These are phyloP conservation scores for Fusarium udum DNA, from an alignment of 2,329 filamentous ascomycete species.

Conservation along the genomic window DNA sequence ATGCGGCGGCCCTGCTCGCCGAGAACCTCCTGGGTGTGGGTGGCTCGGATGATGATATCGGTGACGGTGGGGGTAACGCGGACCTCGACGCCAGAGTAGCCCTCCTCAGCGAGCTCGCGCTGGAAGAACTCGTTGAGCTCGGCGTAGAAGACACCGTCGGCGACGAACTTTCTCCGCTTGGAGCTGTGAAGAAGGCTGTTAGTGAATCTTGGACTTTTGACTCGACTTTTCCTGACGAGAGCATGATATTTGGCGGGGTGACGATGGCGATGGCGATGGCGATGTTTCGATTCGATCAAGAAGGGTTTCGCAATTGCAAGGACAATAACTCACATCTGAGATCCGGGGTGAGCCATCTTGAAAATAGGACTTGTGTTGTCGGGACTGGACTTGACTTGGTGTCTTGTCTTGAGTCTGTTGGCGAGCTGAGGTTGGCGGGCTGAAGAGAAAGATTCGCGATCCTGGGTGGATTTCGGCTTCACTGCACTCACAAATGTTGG, in stretches of 20 bases:
- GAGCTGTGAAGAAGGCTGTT: constrained; percentile 64
- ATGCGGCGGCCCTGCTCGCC: constrained; percentile 99
- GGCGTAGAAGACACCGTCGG: constrained; percentile 99
- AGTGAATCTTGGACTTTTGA: constrained; percentile 27
- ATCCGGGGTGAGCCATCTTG: constrained; percentile 69
- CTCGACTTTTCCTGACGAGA: background rate
- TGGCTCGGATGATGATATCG: constrained; percentile 99
- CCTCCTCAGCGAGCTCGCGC: constrained; percentile 99
- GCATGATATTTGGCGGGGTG: constrained; percentile 22
- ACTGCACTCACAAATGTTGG: constrained; percentile 34
- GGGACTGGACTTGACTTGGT: constrained; percentile 41
- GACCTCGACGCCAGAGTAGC: constrained; percentile 99
- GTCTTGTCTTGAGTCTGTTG: constrained; percentile 42
- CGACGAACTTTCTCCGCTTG: constrained; percentile 94
- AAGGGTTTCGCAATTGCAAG: constrained; percentile 1
- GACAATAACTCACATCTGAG: constrained; percentile 66
- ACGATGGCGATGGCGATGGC: background rate
- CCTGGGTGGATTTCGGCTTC: constrained; percentile 44
- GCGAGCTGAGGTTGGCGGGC: constrained; percentile 51
- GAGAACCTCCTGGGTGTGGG: constrained; percentile 99
- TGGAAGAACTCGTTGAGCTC: constrained; percentile 99
- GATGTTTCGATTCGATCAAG: background rate
- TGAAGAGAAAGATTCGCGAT: constrained; percentile 47
- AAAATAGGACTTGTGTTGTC: constrained; percentile 45
- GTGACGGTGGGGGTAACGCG: constrained; percentile 99